phyloP scores from a whole-genome alignment of 768 basidiomycete species.

The Hebeloma cylindrosporum region DNA sequence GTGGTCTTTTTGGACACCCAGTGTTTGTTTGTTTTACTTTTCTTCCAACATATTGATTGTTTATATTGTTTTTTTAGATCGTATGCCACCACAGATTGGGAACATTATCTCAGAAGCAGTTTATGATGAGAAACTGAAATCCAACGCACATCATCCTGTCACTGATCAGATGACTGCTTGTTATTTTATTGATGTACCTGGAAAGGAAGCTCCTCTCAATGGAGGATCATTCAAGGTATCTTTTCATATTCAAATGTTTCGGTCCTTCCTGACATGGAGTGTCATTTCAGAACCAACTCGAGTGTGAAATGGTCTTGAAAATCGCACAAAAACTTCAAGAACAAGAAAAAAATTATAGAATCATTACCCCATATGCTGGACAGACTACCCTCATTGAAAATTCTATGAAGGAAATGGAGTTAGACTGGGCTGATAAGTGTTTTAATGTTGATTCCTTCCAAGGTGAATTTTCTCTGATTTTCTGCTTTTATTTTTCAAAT shows the following conservation, averaged over 20 bases:
- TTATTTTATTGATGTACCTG: conserved; percentile 60
- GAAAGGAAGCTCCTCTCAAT: conserved; percentile 33
- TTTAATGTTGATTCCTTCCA: conserved; percentile 89
- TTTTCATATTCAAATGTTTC: conserved; percentile 5
- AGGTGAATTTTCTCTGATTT: conserved; percentile 44
- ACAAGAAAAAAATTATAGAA: conserved; percentile 48
- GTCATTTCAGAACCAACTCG: conserved; percentile 53
- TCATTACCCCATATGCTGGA: conserved; percentile 83
- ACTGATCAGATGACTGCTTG: conserved; percentile 48
- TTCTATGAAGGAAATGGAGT: conserved; percentile 46
- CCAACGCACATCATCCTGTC: conserved; percentile 50
- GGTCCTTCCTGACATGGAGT: conserved; percentile 2
- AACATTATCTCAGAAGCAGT: conserved; percentile 66
- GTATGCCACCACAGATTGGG: conserved; percentile 84
- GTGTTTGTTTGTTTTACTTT: conserved; percentile 47
- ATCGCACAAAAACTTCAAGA: conserved; percentile 59
- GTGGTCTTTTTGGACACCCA: conserved; percentile 68
- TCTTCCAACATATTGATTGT: conserved; percentile 1
- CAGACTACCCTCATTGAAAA: conserved; percentile 64
- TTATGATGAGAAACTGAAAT: conserved; percentile 62
- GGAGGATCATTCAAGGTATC: conserved; percentile 38
- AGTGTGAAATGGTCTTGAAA: conserved; percentile 54
- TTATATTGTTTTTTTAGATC: conserved; percentile 45
- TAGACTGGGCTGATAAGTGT: conserved; percentile 68
- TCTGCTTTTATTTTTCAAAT: conserved; percentile 6